Evolutionary conservation across 257 asterid species (phyloP), one percentile per base, ranked within the genome.

Genomic region (Fraxinus anomala): DNA sequence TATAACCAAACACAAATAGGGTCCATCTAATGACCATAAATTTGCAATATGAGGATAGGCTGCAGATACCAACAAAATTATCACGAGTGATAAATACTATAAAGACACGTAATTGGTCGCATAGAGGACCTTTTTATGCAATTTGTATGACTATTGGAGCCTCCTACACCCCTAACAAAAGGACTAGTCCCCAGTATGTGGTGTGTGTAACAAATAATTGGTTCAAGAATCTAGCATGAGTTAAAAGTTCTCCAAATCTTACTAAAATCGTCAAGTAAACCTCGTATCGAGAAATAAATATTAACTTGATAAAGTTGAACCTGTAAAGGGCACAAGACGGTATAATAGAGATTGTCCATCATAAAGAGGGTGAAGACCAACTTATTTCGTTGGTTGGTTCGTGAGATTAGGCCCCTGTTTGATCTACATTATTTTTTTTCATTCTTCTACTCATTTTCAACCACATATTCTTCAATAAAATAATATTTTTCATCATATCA

Each of bases 161-260:
- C 34, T 63, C 34, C 7, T 26, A 0, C 17, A 12, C 69, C 12
- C 68, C 68, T 63, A 24, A 8, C 68, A 63, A 63, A 59, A 63
- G 68, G 68, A 24, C 34, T 63, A 11, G 2, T 54, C 17, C 31
- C 4, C 16, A 61, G 65, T 34, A 63, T 10, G 68, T 61, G 68
- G 34, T 24, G 0, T 73, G 76, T 78, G 75, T 19, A 37, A 5
- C 75, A 59, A 75, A 82, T 80, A 73, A 85, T 82, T 82, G 73
- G 23, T 33, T 65, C 30, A 72, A 81, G 76, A 63, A 63, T 24
- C 34, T 11, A 21, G 5, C 14, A 23, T 8, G 5, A 24, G 69
- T 24, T 24, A 24, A 42, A 31, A 31, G 51, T 13, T 44, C 0
- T 13, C 54, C 54, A 44, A 44, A 44, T 44, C 54, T 12, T 42